Evolutionary conservation across 2,329 filamentous ascomycete genomes (phyloP).

Genomic region (Clonostachys solani): DNA sequence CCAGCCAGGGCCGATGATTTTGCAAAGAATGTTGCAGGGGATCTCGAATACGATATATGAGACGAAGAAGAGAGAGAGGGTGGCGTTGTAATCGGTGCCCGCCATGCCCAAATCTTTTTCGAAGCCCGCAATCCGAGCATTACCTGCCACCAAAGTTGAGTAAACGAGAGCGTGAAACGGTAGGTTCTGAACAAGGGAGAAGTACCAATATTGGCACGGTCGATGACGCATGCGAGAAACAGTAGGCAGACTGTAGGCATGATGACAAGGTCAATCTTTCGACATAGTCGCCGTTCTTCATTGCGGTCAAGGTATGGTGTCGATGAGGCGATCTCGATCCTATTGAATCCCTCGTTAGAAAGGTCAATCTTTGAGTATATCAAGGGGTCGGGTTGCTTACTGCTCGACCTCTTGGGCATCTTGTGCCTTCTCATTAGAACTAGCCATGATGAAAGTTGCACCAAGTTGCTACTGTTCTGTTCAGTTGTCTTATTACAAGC

Average conservation of each 20-base stretch:
- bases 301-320: constrained; percentile 30
- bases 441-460: too few species aligned
- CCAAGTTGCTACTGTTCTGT: too few species aligned
- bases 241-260: constrained; percentile 60
- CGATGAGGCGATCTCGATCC: too few species aligned
- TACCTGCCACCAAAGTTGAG: constrained; percentile 38
- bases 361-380: too few species aligned
- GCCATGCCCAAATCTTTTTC: constrained; percentile 55
- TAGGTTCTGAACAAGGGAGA: not conserved
- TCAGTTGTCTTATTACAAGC: too few species aligned
- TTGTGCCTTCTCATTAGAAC: too few species aligned
- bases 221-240: constrained; percentile 54
- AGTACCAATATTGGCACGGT: constrained; percentile 61
- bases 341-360: too few species aligned
- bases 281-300: constrained; percentile 41
- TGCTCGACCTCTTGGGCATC: too few species aligned
- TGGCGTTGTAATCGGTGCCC: constrained; percentile 54
- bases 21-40: constrained; percentile 24
- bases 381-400: too few species aligned
- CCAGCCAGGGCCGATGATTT: constrained; percentile 24
- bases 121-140: constrained; percentile 62
- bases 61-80: constrained; percentile 53
- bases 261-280: constrained; percentile 61
- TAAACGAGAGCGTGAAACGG: too few species aligned
- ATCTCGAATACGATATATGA: constrained; percentile 40